These are phyloP conservation scores for Diaporthe ampelina DNA, from an alignment of 2,329 filamentous ascomycete species.

Conservation along the genomic window DNA sequence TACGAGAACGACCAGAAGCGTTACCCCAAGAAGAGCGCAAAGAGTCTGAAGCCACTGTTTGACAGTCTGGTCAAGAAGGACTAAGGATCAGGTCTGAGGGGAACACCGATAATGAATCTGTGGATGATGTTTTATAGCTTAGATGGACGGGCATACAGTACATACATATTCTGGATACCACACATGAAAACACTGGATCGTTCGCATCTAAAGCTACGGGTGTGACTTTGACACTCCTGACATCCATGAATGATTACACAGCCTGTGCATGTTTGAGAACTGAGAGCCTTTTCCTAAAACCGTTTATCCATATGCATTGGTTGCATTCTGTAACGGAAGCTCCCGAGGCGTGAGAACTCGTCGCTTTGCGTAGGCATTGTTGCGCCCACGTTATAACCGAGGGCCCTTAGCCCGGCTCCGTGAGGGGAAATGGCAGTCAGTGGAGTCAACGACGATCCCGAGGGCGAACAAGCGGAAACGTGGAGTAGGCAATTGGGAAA, in stretches of 20 bases:
- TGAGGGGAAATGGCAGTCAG: not conserved
- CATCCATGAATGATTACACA: too few relatives aligned
- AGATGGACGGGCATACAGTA: not conserved
- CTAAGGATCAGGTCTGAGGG: slow-evolving; percentile 42
- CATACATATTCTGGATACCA: not conserved
- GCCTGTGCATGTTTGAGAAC: not conserved
- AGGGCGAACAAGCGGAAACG: not conserved
- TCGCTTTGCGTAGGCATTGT: too few relatives aligned
- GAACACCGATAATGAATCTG: not conserved
- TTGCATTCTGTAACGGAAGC: not conserved
- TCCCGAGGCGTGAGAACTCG: not conserved
- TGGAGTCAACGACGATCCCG: slow-evolving; percentile 16
- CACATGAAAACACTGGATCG: not conserved
- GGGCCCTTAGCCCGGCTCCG: slow-evolving; percentile 13
- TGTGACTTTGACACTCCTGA: too few relatives aligned
- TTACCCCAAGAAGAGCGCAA: slow-evolving; percentile 87
- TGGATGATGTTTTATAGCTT: not conserved
- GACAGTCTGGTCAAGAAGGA: slow-evolving; percentile 77
- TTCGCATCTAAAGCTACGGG: not conserved
- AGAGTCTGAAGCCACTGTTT: slow-evolving; percentile 78
- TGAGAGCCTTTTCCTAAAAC: not conserved
- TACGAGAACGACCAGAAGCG: slow-evolving; percentile 85
- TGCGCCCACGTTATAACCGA: slow-evolving; percentile 4
- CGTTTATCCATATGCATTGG: too few relatives aligned
- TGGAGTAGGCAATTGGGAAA: slow-evolving; percentile 11